phyloP scores from a whole-genome alignment of 495 filamentous ascomycete genomes.

The Astrothelium subdiscretum region DNA sequence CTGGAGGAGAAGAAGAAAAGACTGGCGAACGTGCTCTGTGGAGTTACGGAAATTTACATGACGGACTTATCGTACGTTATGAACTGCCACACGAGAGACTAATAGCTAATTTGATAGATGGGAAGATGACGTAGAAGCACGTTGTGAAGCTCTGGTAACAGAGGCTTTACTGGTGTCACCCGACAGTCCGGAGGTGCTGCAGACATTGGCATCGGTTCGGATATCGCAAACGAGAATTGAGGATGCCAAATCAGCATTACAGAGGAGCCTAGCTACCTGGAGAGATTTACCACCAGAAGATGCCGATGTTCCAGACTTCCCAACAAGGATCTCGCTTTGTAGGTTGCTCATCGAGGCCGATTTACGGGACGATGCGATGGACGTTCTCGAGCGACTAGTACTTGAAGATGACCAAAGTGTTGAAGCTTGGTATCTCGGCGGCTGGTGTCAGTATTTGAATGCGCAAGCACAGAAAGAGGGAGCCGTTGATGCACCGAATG shows the following conservation, averaged over 20 bases:
- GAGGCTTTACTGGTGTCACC: conserved; percentile 73
- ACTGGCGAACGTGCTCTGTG: conserved; percentile 76
- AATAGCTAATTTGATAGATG: conserved; percentile 38
- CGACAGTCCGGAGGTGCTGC: conserved; percentile 67
- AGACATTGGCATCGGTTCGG: conserved; percentile 84
- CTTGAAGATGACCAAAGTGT: conserved; percentile 84
- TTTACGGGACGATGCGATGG: conserved; percentile 72
- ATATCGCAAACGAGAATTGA: conserved; percentile 71
- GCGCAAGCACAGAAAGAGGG: conserved; percentile 49
- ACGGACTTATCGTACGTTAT: conserved; percentile 64
- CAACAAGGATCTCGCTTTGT: conserved; percentile 69
- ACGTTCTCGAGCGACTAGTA: conserved; percentile 72
- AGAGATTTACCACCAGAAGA: conserved; percentile 55
- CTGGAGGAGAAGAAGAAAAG: conserved; percentile 62
- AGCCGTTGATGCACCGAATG: conserved; percentile 6
- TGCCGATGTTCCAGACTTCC: conserved; percentile 60
- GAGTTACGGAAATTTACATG: conserved; percentile 93
- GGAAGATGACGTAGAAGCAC: conserved; percentile 75
- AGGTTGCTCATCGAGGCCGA: conserved; percentile 80
- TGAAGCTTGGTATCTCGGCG: conserved; percentile 93
- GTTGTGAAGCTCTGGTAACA: conserved; percentile 74
- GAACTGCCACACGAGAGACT: not conserved
- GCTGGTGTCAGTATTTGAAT: conserved; percentile 74
- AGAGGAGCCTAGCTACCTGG: conserved; percentile 67
- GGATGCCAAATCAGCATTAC: conserved; percentile 69